Conservation (phyloP, 495 filamentous ascomycete species). For the Bathelium albidoporum region DNA sequence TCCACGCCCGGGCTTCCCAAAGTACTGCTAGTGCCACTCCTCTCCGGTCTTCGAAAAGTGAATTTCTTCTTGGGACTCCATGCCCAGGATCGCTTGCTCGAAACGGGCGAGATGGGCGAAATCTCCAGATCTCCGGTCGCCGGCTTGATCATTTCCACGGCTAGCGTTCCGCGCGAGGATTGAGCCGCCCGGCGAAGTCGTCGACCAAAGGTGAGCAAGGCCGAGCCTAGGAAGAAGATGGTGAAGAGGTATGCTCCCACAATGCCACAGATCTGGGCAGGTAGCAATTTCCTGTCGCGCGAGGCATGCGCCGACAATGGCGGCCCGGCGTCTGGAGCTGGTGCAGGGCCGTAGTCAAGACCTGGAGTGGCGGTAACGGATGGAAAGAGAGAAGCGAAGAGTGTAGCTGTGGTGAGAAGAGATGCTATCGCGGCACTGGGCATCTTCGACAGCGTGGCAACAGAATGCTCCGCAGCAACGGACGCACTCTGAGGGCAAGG, state of each 20-base stretch:
- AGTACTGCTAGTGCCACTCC: slow-evolving; percentile 29
- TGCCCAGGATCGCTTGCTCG: slow-evolving; percentile 31
- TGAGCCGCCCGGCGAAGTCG: slow-evolving; percentile 46
- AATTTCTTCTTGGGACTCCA: slow-evolving; percentile 25
- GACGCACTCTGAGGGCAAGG: neutral
- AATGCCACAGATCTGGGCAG: slow-evolving; percentile 24
- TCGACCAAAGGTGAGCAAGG: slow-evolving; percentile 56
- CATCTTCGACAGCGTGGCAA: neutral
- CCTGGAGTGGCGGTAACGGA: neutral
- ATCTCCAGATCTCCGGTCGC: slow-evolving; percentile 14
- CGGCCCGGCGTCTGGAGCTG: slow-evolving; percentile 20
- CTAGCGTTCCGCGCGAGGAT: slow-evolving; percentile 40
- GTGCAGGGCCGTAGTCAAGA: slow-evolving; percentile 18
- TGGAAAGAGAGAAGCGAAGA: neutral
- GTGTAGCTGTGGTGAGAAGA: neutral
- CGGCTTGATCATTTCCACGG: slow-evolving; percentile 55
- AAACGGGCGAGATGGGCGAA: slow-evolving; percentile 25
- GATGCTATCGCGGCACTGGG: neutral
- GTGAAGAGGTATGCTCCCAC: slow-evolving; percentile 17
- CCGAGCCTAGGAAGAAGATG: slow-evolving; percentile 23
- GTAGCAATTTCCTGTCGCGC: slow-evolving; percentile 17
- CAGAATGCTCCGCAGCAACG: neutral
- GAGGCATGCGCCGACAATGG: slow-evolving; percentile 22
- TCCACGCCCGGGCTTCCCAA: slow-evolving; percentile 23
- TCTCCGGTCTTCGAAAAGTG: slow-evolving; percentile 18